These are phyloP conservation scores for Plasmodium vinckei DNA, from an alignment of 169 alveolate genomes.

Conservation along the genomic window DNA sequence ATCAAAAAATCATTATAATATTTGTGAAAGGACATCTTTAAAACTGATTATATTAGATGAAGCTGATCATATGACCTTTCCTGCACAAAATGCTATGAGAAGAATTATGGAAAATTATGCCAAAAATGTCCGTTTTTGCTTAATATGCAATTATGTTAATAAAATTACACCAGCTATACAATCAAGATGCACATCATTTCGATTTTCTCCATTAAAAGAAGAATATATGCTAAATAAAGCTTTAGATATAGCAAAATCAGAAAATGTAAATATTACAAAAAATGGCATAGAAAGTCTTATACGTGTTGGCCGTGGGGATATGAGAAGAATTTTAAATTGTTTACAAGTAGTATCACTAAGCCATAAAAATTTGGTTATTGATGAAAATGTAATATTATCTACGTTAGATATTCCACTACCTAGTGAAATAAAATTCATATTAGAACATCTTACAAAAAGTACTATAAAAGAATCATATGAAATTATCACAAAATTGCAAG, in stretches of 20 bases:
- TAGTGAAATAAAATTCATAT: constrained; percentile 86
- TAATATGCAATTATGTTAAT: constrained; percentile 97
- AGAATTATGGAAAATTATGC: constrained; percentile 98
- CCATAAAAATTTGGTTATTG: constrained; percentile 80
- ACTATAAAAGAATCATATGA: constrained; percentile 87
- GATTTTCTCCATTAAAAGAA: constrained; percentile 92
- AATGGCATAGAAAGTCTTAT: constrained; percentile 91
- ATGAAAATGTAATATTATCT: constrained; percentile 87
- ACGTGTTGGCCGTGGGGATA: constrained; percentile 97
- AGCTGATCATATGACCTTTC: constrained; percentile 98
- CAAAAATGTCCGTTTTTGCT: constrained; percentile 96
- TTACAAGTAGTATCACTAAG: constrained; percentile 92
- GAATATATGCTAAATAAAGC: constrained; percentile 88
- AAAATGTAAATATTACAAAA: constrained; percentile 87
- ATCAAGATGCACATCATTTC: constrained; percentile 97
- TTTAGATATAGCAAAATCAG: constrained; percentile 90
- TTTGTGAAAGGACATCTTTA: constrained; percentile 79
- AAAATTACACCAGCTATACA: constrained; percentile 97
- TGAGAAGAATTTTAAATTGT: constrained; percentile 97
- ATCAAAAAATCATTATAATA: constrained; percentile 83
- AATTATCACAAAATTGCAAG: constrained; percentile 82
- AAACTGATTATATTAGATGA: constrained; percentile 97
- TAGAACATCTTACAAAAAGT: constrained; percentile 82
- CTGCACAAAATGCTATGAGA: constrained; percentile 98
- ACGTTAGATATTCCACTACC: constrained; percentile 93